These are phyloP conservation scores for Coemansia sp. DNA, from an alignment of 192 early-diverging fungal genomes.

Conservation along the genomic window DNA sequence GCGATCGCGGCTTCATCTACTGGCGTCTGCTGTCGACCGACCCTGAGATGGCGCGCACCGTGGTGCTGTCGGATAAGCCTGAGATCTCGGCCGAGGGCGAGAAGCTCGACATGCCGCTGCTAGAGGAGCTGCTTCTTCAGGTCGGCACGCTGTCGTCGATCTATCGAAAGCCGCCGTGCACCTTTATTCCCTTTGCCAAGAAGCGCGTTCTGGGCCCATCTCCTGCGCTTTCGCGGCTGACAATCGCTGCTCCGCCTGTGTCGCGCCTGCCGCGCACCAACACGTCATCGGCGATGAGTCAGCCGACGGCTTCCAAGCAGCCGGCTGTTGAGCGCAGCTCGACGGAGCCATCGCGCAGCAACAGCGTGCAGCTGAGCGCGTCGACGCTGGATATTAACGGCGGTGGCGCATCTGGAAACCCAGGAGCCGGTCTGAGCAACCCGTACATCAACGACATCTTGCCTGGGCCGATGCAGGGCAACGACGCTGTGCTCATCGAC, in stretches of 20 bases:
- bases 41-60: slow-evolving; percentile 64
- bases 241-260: slow-evolving; percentile 36
- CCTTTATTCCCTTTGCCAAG: slow-evolving; percentile 73
- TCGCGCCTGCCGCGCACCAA: slow-evolving; percentile 40
- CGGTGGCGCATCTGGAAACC: no score
- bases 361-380: slow-evolving; percentile 32
- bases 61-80: slow-evolving; percentile 91
- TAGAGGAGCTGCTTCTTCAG: slow-evolving; percentile 86
- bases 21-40: slow-evolving; percentile 96
- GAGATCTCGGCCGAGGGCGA: slow-evolving; percentile 93
- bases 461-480: slow-evolving; percentile 24
- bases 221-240: slow-evolving; percentile 39
- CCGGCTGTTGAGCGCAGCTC: slow-evolving; percentile 2
- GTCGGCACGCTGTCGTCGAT: slow-evolving; percentile 86
- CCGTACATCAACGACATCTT: slow-evolving; percentile 46
- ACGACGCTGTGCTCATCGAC: slow-evolving; percentile 45
- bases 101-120: slow-evolving; percentile 75
- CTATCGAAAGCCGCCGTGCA: slow-evolving; percentile 86
- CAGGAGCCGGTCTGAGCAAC: slow-evolving; percentile 38
- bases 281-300: slow-evolving; percentile 10
- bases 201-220: slow-evolving; percentile 41
- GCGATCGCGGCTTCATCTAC: slow-evolving; percentile 97
- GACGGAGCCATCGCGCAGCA: slow-evolving; percentile 9
- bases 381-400: slow-evolving; percentile 29
- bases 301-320: slow-evolving; percentile 9